Evolutionary conservation across 192 early-diverging fungal species (phyloP).

Genomic region (Coemansia sp.): DNA sequence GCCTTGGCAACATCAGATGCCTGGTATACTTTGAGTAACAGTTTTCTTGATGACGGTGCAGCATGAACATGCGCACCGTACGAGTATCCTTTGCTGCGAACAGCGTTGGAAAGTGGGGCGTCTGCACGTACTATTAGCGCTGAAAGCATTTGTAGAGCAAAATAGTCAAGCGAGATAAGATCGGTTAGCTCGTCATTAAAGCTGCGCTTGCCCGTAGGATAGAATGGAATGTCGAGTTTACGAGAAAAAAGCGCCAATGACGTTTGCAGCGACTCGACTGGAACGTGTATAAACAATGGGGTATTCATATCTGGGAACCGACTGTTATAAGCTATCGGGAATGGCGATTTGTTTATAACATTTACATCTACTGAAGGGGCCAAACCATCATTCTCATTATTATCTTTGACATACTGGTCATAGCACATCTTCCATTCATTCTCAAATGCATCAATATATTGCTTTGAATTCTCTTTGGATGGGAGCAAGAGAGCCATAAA

Average conservation of each 20-base stretch:
- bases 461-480: slow-evolving; percentile 7
- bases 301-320: slow-evolving; percentile 14
- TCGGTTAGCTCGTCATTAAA: slow-evolving; percentile 41
- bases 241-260: slow-evolving; percentile 46
- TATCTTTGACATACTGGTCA: not conserved
- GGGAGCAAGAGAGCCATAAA: slow-evolving; percentile 29
- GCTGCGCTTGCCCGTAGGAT: slow-evolving; percentile 12
- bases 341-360: not conserved
- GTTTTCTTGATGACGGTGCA: slow-evolving; percentile 58
- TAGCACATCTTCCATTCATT: slow-evolving; percentile 26
- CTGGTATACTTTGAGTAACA: slow-evolving; percentile 29
- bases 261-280: slow-evolving; percentile 51
- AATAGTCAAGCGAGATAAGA: slow-evolving; percentile 44
- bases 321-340: not conserved
- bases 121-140: slow-evolving; percentile 70
- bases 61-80: slow-evolving; percentile 67
- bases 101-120: slow-evolving; percentile 73
- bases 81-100: slow-evolving; percentile 74
- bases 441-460: slow-evolving; percentile 17
- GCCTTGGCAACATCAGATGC: slow-evolving; percentile 23
- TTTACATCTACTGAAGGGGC: not conserved
- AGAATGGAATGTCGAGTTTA: slow-evolving; percentile 39
- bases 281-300: slow-evolving; percentile 46
- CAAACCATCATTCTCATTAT: not conserved
- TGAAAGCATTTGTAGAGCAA: slow-evolving; percentile 50